Base-by-base conservation (phyloP, 75 land plant genomes). In the Sequoiadendron giganteum region DNA sequence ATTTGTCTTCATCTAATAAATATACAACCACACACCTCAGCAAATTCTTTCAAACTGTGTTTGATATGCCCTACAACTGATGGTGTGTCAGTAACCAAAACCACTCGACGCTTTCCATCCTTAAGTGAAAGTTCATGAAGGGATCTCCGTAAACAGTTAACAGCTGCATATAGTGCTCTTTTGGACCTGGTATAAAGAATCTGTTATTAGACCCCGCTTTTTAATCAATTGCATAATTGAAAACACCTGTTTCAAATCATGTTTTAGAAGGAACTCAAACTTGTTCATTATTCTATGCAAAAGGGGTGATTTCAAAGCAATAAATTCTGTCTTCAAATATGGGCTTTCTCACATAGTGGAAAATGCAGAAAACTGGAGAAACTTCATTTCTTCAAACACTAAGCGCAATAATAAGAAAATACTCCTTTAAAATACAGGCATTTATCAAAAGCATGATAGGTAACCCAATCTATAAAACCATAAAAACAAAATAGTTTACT, bases 61-160 rank as follows among this genome's bases (percentile, higher is more conserved):
- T 83, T 90, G 34, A 95, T 92, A n/a, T 85, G 89, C 68, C 82
- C 79, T 15, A 95, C 86, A 58, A 93, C 39, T 84, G 91, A 90
- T 65, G 99, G 99, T 18, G 95, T 95, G 89, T 97, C 98, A 42
- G 98, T 95, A 15, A 97, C 94, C 43, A 97, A 81, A 61, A 92
- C 96, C 65, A 96, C 88, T 49, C 93, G 91, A 40, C 94, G 97
- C 54, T 77, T 91, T 13, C 87, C 86, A 84, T 70, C 72, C 39
- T 78, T 56, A 16, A 58, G 81, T 11, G 84, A 87, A 36, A 75
- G 43, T 34, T 73, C 86, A 38, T 54, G 47, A 73, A 89, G 25
- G 15, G 94, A 93, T 83, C 86, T 93, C 83, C 82, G 89, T n/a
- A 95, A 88, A 92, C 98, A 97, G 83, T 68, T 85, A 68, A 91